Evolutionary conservation across 495 filamentous ascomycete genomes (phyloP).

Genomic region (Copromyces sp.): DNA sequence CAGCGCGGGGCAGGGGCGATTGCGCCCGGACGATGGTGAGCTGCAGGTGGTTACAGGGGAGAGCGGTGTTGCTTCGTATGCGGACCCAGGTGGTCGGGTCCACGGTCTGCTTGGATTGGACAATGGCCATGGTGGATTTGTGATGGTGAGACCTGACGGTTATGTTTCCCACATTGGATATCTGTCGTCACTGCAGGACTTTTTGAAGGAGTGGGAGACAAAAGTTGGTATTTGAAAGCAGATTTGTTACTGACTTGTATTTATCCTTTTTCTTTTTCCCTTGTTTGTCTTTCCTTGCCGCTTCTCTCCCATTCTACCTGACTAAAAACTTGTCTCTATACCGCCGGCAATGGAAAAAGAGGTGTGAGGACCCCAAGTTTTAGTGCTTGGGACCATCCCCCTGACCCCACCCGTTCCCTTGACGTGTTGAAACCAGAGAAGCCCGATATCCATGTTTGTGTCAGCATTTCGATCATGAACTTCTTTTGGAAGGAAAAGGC

Average conservation of each 20-base stretch:
- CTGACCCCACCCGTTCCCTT: neutral
- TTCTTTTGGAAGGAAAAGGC: neutral
- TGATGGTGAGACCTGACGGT: conserved; percentile 31
- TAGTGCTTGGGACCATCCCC: neutral
- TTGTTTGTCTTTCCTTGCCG: neutral
- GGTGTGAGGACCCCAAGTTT: neutral
- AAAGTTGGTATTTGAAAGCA: neutral
- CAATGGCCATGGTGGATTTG: conserved; percentile 17
- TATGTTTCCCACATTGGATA: conserved; percentile 31
- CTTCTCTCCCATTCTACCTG: neutral
- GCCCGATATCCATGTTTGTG: neutral
- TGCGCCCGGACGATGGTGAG: neutral
- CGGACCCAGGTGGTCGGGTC: conserved; percentile 20
- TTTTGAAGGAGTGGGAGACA: conserved; percentile 7
- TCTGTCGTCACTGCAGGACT: conserved; percentile 19
- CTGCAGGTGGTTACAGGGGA: neutral
- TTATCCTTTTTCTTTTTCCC: neutral
- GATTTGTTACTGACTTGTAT: neutral
- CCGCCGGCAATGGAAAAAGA: neutral
- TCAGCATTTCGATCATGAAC: neutral
- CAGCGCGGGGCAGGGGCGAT: neutral
- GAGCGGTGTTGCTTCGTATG: conserved; percentile 4
- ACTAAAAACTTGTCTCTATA: neutral
- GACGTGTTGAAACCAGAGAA: neutral
- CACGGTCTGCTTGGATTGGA: conserved; percentile 27